Percentiles rank a stretch among this genome's conserved stretches.
phyloP scores from a whole-genome alignment of 2,329 filamentous ascomycete genomes.

The Cercospora sp. region DNA sequence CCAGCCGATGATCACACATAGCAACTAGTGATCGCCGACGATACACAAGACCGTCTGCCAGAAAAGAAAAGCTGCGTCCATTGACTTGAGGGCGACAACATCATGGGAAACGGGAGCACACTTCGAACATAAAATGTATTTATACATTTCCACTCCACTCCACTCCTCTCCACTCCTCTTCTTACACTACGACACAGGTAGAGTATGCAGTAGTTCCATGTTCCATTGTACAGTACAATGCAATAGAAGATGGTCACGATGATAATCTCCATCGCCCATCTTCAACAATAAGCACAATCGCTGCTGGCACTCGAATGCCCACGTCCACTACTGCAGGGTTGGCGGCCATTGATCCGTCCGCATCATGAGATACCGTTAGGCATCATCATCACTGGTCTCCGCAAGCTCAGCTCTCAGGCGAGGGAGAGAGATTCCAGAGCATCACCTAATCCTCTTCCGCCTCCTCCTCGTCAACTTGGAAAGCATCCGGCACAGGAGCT shows the following conservation, averaged over 20 bases:
- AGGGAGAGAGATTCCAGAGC: neutral
- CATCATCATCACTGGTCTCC: neutral
- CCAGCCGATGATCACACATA: too few relatives aligned
- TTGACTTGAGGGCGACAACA: too few relatives aligned
- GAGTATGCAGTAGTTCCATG: neutral
- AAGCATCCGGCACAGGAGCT: slow-evolving; percentile 67
- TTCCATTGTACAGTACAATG: neutral
- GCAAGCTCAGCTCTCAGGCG: neutral
- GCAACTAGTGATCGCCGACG: too few relatives aligned
- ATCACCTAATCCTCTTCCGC: slow-evolving; percentile 39
- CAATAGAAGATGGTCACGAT: too few relatives aligned
- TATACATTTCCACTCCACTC: neutral
- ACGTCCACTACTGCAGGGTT: neutral
- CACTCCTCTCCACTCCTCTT: neutral
- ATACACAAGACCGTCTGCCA: neutral
- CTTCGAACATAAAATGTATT: neutral
- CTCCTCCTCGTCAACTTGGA: slow-evolving; percentile 74
- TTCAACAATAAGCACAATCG: neutral
- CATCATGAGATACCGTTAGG: neutral
- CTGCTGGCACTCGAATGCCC: neutral
- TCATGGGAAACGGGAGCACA: too few relatives aligned
- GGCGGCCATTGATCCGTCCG: neutral
- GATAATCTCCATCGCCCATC: too few relatives aligned
- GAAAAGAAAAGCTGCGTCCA: too few relatives aligned
- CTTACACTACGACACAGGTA: neutral